Base-by-base conservation (phyloP, 164 flowering plant species). In the Akebia trifoliata region DNA sequence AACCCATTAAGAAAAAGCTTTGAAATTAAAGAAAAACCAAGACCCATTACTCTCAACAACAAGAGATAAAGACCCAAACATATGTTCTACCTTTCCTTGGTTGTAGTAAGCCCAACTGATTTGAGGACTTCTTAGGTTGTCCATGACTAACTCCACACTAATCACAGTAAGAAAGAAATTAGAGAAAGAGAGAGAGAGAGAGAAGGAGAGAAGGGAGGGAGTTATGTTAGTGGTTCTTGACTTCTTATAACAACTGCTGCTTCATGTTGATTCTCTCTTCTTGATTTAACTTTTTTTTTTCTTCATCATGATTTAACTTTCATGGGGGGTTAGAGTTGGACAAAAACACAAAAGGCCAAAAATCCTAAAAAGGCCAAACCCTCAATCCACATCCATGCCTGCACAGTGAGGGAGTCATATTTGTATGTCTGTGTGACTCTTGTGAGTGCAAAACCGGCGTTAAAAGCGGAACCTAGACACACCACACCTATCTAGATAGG, bases 1-100 rank as follows among this genome's bases (percentile, higher is more conserved):
- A 30, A 38, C 58, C 64, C 54, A 50, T 31, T 6, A 44, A 29
- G 2, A 10, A 31, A 36, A 53, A 18, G 8, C 6, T n/a, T 35
- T 6, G 5, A 17, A 17, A 17, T 18, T 34, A 1, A 36, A 29
- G 37, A 39, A 54, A 31, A 15, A 54, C 17, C 10, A 52, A 5
- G n/a, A n/a, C n/a, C 24, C 38, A 36, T 39, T 49, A 15, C n/a
- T n/a, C 54, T 37, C 47, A 52, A 50, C n/a, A 37, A 54, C 34
- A 54, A 24, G n/a, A n/a, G n/a, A n/a, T n/a, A n/a, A n/a, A n/a
- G n/a, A n/a, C n/a, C n/a, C n/a, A n/a, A n/a, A n/a, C n/a, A n/a
- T n/a, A n/a, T 42, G 46, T 35, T 20, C 49, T 65, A 87, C 89
- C 91, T 85, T 85, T 70, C 80, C 95, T 46, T 85, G 87, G 75